phyloP scores from a whole-genome alignment of 2,329 filamentous ascomycete species.

The Pseudogymnoascus sp. region DNA sequence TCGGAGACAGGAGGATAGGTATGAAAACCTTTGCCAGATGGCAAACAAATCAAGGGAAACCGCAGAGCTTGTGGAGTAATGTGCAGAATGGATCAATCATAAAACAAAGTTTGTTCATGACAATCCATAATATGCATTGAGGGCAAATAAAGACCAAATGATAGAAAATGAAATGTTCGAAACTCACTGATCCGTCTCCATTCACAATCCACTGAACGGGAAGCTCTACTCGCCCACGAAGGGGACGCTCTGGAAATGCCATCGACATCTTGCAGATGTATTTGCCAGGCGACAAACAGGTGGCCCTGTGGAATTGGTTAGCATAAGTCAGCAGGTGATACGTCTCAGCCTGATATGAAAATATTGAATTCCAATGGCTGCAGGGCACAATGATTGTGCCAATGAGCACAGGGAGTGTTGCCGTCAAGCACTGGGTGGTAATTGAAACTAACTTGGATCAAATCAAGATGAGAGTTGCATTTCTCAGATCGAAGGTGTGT shows the following conservation, averaged over 20 bases:
- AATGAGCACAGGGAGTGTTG: not conserved
- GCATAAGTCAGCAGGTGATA: not conserved
- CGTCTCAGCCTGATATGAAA: not conserved
- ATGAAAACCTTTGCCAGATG: not conserved
- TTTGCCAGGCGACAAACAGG: not conserved
- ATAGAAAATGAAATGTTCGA: not conserved
- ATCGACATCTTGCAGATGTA: not conserved
- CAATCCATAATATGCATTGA: not conserved
- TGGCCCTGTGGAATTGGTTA: not conserved
- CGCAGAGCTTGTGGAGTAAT: not conserved
- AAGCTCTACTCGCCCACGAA: not conserved
- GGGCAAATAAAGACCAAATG: not conserved
- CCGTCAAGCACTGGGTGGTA: not conserved
- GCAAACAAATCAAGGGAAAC: not conserved
- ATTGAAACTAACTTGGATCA: not conserved
- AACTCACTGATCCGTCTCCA: not conserved
- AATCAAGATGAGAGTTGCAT: not conserved
- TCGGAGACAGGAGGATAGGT: not conserved
- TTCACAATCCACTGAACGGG: not conserved
- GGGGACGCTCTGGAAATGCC: conserved; percentile 4
- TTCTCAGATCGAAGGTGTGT: not conserved
- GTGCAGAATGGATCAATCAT: not conserved
- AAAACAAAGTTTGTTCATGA: not conserved
- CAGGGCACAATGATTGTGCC: too few species aligned
- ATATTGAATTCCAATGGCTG: not conserved